Base-by-base conservation (phyloP, 1,139 yeast species). In the Arxiozyma slooffiae region DNA sequence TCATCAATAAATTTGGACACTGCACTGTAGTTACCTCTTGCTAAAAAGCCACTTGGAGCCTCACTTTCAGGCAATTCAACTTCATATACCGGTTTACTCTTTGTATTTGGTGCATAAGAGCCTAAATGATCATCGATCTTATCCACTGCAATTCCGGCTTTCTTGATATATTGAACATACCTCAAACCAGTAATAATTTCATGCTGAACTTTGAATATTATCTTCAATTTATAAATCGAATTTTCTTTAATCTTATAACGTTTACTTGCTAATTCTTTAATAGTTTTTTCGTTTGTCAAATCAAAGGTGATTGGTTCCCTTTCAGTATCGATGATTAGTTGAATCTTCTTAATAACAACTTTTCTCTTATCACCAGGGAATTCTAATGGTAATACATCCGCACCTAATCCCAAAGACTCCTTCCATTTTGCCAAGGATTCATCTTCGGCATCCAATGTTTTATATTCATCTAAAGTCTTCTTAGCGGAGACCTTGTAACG, bases 351-450 rank as follows among this genome's bases (percentile, higher is more conserved):
- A 51, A 88, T 78, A 8, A 88, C 95, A 22, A 88, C 95, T 57
- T 79, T 81, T 53, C 96, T 77, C 48, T 73, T 73, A 65, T 89
- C 96, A 26, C 82, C 85, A 4, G 87, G 78, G 49, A 55, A 66
- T 45, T 68, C 77, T 39, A 83, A 79, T 1, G 92, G 88, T 53
- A 82, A 73, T 7, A 72, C 64, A 39, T 82, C 79, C 7, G 79
- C 74, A 39, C 80, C 66, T 54, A 89, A 73, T 0, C 97, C 97
- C 41, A 90, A 73, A 1, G 95, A 85, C 52, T 83, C 88, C 70
- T 90, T 90, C 97, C 97, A 90, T 67, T 86, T 87, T 57, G 85
- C 87, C 58, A 90, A 74, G 42, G 95, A 84, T 68, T 87, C 96
- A 66, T 89, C 97, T 60, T 88, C 87, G 7, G 94, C 94, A 66